Conservation (phyloP, 164 flowering plant genomes). For the Vitis rupestris region DNA sequence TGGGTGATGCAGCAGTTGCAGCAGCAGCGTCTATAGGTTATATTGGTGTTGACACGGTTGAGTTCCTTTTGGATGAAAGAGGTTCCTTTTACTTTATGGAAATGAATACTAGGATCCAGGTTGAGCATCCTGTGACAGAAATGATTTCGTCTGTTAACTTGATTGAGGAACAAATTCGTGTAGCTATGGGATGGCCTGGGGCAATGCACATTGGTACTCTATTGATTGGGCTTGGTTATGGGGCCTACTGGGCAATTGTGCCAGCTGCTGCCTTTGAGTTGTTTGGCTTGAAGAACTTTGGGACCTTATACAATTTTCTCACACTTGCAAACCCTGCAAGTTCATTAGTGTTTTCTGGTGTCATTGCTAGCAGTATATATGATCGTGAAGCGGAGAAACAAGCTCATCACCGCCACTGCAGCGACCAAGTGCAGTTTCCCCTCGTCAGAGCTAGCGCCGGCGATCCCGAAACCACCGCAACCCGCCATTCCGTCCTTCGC, state of each 20-base stretch:
- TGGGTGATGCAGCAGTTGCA: no score
- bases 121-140: conserved; percentile 98
- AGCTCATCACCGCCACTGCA: conserved; percentile 33
- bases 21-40: no score
- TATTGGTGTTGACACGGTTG: no score
- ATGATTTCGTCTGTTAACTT: conserved; percentile 95
- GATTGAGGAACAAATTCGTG: conserved; percentile 97
- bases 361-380: conserved; percentile 83
- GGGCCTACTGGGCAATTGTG: conserved; percentile 96
- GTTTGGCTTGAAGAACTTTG: conserved; percentile 91
- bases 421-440: no score
- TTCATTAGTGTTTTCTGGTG: conserved; percentile 77
- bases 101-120: no score
- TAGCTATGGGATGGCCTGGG: conserved; percentile 94
- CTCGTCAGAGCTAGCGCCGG: no score
- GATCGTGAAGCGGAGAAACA: conserved; percentile 91
- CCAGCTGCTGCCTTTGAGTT: conserved; percentile 96
- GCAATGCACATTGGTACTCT: conserved; percentile 83
- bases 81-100: no score
- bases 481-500: no score
- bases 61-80: no score
- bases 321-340: conserved; percentile 90
- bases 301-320: conserved; percentile 90
- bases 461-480: no score
- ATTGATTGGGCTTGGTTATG: conserved; percentile 88